phyloP scores from a whole-genome alignment of 495 filamentous ascomycete genomes.

The Acidiella bohemica region DNA sequence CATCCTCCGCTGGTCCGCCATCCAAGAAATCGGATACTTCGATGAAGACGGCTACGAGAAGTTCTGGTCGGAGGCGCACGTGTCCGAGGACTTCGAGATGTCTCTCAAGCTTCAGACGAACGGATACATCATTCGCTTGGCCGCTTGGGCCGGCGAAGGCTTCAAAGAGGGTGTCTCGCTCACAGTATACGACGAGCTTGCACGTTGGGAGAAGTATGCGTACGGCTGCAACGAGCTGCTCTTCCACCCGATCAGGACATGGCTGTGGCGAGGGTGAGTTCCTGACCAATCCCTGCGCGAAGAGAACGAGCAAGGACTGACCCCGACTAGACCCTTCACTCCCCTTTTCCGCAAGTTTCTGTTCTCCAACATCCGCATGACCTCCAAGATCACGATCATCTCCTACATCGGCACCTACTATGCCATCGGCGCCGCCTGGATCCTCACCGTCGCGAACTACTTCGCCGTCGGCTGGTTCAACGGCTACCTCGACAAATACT shows the following conservation, averaged over 20 bases:
- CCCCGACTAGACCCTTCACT: constrained; percentile 49
- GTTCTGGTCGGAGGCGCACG: constrained; percentile 72
- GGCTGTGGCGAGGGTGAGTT: constrained; percentile 26
- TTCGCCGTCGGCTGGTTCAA: constrained; percentile 51
- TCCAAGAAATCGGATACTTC: constrained; percentile 60
- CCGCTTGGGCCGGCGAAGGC: constrained; percentile 57
- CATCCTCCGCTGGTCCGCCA: constrained; percentile 63
- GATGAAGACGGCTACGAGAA: constrained; percentile 53
- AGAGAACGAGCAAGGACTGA: not conserved
- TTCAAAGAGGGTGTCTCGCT: constrained; percentile 79
- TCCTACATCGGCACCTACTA: constrained; percentile 79
- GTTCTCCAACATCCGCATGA: constrained; percentile 59
- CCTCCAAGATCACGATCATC: constrained; percentile 66
- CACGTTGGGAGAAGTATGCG: constrained; percentile 76
- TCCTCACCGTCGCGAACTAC: constrained; percentile 64
- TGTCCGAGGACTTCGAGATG: constrained; percentile 81
- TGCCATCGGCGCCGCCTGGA: constrained; percentile 66
- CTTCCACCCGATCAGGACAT: constrained; percentile 54
- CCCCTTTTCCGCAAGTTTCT: constrained; percentile 63
- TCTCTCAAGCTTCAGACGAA: constrained; percentile 59
- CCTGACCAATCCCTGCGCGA: not conserved
- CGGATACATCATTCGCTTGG: constrained; percentile 63
- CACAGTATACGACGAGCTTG: constrained; percentile 72
- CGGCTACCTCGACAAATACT: constrained; percentile 36
- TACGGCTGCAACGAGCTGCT: constrained; percentile 78